Percentiles rank a stretch among this genome's conserved stretches.
These are phyloP conservation scores for Rhamnella rubrinervis DNA, from an alignment of 331 rosid species.

Conservation along the genomic window DNA sequence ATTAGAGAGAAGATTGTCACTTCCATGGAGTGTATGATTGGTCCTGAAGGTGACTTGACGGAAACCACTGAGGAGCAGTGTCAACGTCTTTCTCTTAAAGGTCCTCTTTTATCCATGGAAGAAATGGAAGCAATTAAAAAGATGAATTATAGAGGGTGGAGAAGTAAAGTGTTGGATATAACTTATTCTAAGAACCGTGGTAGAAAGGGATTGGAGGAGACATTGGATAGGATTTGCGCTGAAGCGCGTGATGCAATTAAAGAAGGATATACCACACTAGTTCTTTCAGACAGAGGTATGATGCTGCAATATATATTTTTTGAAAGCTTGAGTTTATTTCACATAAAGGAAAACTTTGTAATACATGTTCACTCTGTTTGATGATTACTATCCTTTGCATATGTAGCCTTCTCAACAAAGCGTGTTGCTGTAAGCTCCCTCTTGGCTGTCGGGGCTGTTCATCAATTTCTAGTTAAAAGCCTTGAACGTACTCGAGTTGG, in stretches of 20 bases:
- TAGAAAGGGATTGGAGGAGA: slow-evolving; percentile 77
- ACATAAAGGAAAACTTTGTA: neutral
- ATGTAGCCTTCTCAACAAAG: slow-evolving; percentile 74
- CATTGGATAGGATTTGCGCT: slow-evolving; percentile 79
- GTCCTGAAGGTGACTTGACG: slow-evolving; percentile 97
- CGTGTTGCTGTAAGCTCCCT: slow-evolving; percentile 90
- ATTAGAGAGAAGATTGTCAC: slow-evolving; percentile 97
- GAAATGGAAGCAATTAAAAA: slow-evolving; percentile 84
- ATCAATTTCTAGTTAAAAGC: slow-evolving; percentile 81
- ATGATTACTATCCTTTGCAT: slow-evolving; percentile 3
- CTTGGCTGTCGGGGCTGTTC: slow-evolving; percentile 92
- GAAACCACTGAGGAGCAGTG: slow-evolving; percentile 92
- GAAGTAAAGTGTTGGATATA: slow-evolving; percentile 78
- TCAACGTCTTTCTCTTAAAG: slow-evolving; percentile 86
- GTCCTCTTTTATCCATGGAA: slow-evolving; percentile 69
- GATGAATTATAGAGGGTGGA: slow-evolving; percentile 91
- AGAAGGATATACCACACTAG: slow-evolving; percentile 77
- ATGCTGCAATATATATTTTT: neutral
- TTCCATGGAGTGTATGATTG: slow-evolving; percentile 94
- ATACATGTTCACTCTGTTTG: neutral
- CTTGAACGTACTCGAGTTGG: slow-evolving; percentile 97
- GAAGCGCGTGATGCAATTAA: slow-evolving; percentile 77
- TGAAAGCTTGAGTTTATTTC: neutral
- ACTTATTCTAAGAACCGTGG: slow-evolving; percentile 73
- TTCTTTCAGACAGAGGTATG: slow-evolving; percentile 96